phyloP scores from a whole-genome alignment of 345 rosid genomes.

The Mercurialis annua region DNA sequence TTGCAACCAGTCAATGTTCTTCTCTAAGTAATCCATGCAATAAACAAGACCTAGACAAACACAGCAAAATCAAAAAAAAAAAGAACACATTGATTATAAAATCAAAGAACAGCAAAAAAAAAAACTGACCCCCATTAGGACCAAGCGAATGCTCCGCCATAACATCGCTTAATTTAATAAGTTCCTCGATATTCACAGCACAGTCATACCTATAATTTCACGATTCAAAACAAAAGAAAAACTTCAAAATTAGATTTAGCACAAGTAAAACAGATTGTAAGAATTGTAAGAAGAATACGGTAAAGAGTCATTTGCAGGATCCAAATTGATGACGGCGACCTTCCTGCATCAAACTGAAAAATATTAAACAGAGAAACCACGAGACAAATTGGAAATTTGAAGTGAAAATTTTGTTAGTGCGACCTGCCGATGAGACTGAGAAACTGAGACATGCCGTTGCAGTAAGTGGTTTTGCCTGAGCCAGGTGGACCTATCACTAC shows the following conservation, averaged over 20 bases:
- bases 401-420: neutral
- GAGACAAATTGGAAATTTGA: too few relatives aligned
- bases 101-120: neutral
- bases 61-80: neutral
- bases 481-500: constrained; percentile 96
- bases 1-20: constrained; percentile 89
- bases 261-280: constrained; percentile 1
- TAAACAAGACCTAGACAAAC: constrained; percentile 61
- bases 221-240: too few relatives aligned
- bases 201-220: constrained; percentile 60
- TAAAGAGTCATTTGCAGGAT: constrained; percentile 82
- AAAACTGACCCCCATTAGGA: constrained; percentile 77
- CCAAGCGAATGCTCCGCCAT: constrained; percentile 86
- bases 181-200: constrained; percentile 80
- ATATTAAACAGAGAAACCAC: too few relatives aligned
- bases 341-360: constrained; percentile 47
- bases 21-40: constrained; percentile 88
- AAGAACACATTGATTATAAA: neutral
- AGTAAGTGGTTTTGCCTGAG: constrained; percentile 94
- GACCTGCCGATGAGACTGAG: constrained; percentile 84
- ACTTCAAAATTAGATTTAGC: neutral
- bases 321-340: constrained; percentile 85
- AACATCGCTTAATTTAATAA: constrained; percentile 72
- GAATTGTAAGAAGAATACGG: constrained; percentile 58
- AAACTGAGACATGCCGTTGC: constrained; percentile 99